These are phyloP conservation scores for Plasmodium gonderi DNA, from an alignment of 169 alveolate genomes.

Conservation along the genomic window DNA sequence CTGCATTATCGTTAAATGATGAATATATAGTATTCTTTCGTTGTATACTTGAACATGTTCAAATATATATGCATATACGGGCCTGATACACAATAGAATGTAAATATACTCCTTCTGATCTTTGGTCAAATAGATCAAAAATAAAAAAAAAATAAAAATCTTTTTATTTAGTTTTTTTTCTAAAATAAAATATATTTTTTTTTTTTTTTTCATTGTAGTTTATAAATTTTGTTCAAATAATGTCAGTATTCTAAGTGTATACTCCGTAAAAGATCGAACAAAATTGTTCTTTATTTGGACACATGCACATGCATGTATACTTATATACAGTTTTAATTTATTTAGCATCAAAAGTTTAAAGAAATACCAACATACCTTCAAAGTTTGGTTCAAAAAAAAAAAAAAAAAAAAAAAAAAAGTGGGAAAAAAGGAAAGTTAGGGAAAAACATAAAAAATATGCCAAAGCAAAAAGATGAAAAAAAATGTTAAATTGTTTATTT, in stretches of 20 bases:
- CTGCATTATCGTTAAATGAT: not conserved
- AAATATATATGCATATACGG: not conserved
- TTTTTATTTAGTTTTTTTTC: not conserved
- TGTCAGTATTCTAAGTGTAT: not conserved
- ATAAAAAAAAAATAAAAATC: not conserved
- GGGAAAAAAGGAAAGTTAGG: not conserved
- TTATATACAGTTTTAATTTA: not conserved
- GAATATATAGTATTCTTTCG: not conserved
- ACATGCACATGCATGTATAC: not conserved
- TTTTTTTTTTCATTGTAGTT: not conserved
- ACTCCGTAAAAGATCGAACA: not conserved
- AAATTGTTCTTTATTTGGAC: not conserved
- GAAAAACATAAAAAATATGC: not conserved
- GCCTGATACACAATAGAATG: not conserved
- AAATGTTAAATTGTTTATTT: not conserved
- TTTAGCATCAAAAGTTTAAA: not conserved
- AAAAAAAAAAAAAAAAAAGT: not conserved
- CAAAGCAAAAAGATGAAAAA: not conserved
- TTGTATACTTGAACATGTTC: not conserved
- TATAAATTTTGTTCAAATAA: not conserved
- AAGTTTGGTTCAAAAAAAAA: not conserved
- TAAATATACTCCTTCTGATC: not conserved
- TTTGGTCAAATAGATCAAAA: not conserved
- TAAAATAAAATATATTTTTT: not conserved
- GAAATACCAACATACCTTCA: not conserved